Evolutionary conservation across 306 rosid species (phyloP), one percentile per base, ranked within the genome.

Genomic region (Casuarina glauca): DNA sequence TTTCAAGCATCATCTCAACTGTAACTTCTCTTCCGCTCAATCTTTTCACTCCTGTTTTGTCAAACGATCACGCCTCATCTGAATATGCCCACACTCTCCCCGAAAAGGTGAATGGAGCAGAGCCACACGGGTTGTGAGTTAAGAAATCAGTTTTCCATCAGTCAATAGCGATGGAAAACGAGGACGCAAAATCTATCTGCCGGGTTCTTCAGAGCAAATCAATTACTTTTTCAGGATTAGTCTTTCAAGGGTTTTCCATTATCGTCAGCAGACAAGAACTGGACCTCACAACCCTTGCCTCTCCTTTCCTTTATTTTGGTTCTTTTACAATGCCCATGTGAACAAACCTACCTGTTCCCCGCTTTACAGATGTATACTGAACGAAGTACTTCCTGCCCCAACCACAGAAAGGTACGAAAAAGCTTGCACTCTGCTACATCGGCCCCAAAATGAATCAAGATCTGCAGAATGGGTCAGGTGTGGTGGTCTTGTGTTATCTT

Each of bases 311-410:
- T 44, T 44, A 26, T 26, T 26, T 26, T 26, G 32, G 32, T 26
- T 26, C 32, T 26, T 26, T 26, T 26, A 26, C 32, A 26, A 2
- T 46, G 50, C 2, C 82, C 86, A 90, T 84, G 91, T 90, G 90
- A 83, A 55, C 60, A 70, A 74, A 57, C 70, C 7, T 41, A 7
- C 17, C 7, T 66, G 20, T 1, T 26, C 15, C 13, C 1, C 48
- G 38, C 16, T 11, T 35, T 4, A 48, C 5, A 0, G 43, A 5
- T 9, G 9, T 11, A 26, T 26, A 26, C 32, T 26, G 32, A 26
- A 26, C 9, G 48, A 44, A 44, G 48, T 6, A 9, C 9, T 44
- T 44, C 5, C 0, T 44, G 9, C 8, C 48, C 8, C 48, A 5
- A 44, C 8, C 48, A 5, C 5, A 5, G 48, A 9, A 5, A 44